Evolutionary conservation across 768 basidiomycete genomes (phyloP), one percentile per base, ranked within the genome.

Genomic region (Tylopilus plumbeoviolaceoides): DNA sequence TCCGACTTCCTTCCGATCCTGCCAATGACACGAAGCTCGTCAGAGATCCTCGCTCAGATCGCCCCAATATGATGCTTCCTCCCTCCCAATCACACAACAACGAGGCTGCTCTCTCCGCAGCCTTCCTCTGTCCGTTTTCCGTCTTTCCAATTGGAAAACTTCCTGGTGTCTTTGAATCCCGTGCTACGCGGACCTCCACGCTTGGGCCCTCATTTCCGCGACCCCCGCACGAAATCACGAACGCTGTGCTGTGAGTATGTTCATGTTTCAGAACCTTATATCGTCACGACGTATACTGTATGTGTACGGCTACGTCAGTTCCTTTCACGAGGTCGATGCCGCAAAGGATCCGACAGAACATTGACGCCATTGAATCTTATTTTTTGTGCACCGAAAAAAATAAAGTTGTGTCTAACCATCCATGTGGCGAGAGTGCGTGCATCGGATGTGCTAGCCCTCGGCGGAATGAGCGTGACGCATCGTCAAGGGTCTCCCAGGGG

Each of bases 241-340:
- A 31, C 33, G 25, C 49, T 40, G 33, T 47, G 42, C 20, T 8
- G 25, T 31, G 28, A 39, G 28, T 17, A 25, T 21, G 39, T 27
- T 36, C n/a, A 15, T 53, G 50, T 59, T 58, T 58, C 57, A 58
- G 36, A 45, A 42, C 31, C 31, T 20, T 42, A 47, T 20, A 15
- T 30, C 21, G 15, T 43, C n/a, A 14, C 10, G 20, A 47, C n/a
- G 21, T 31, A 12, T 41, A 18, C 10, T 20, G 25, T 39, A 11
- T 5, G 30, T 17, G 18, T 39, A 11, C 5, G 30, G 10, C 9
- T 35, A 9, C 7, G 10, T 17, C n/a, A 9, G 31, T 31, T 27
- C 18, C 8, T 15, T 36, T 35, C n/a, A 11, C 23, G 39, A 14
- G 8, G 49, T 23, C 30, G 44, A 27, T 2, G 2, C 11, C 33